Evolutionary conservation across 768 basidiomycete species (phyloP).

Genomic region (Hortiboletus campestris): DNA sequence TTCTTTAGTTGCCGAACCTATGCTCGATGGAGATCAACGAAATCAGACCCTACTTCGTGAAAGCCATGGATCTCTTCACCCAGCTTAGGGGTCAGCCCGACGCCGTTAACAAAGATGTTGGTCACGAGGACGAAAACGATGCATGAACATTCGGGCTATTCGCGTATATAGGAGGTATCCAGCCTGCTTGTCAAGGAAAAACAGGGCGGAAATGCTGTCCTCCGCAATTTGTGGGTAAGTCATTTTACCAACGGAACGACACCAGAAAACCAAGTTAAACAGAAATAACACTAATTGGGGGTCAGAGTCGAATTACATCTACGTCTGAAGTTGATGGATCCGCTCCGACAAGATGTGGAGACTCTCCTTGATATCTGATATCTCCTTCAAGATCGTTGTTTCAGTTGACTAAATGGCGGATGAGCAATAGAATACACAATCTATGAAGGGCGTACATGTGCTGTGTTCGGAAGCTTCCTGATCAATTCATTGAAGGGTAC

Average conservation of each 20-base stretch:
- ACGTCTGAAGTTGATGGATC: slow-evolving; percentile 30
- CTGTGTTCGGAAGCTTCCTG: slow-evolving; percentile 69
- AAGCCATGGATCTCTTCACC: slow-evolving; percentile 72
- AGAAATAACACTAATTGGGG: not conserved
- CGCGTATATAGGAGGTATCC: not conserved
- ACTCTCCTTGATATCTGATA: slow-evolving; percentile 50
- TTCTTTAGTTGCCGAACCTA: slow-evolving; percentile 70
- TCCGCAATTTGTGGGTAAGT: not conserved
- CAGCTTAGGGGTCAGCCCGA: slow-evolving; percentile 43
- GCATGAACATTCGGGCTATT: slow-evolving; percentile 1
- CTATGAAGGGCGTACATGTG: slow-evolving; percentile 49
- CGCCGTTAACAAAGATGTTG: not conserved
- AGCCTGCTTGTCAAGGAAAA: not conserved
- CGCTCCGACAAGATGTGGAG: slow-evolving; percentile 38
- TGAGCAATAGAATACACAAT: slow-evolving; percentile 1
- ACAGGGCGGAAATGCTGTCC: not conserved
- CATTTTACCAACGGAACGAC: not conserved
- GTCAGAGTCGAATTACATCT: slow-evolving; percentile 1
- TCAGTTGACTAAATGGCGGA: slow-evolving; percentile 63
- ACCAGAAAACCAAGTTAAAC: not conserved
- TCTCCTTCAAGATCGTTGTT: slow-evolving; percentile 61
- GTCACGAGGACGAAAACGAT: slow-evolving; percentile 3
- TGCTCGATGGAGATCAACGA: slow-evolving; percentile 94
- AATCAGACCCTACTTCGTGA: slow-evolving; percentile 84
- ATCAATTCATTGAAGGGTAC: slow-evolving; percentile 69